Conservation (phyloP, 352 stramenopile species). For the Pythium phragmiticola region DNA sequence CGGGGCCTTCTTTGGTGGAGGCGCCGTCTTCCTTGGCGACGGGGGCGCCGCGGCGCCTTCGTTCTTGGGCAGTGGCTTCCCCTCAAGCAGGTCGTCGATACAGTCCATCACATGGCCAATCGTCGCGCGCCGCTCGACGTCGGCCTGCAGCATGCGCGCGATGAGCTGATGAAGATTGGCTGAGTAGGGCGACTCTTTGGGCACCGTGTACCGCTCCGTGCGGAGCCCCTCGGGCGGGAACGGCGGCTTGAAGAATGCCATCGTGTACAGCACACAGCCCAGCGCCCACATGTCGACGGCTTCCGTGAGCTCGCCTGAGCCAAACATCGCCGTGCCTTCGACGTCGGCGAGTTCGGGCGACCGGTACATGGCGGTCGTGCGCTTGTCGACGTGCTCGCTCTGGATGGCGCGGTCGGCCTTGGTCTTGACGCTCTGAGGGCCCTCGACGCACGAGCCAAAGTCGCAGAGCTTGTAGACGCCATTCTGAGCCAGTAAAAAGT, state of each 20-base stretch:
- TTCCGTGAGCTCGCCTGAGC: constrained; percentile 89
- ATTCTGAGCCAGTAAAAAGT: constrained; percentile 92
- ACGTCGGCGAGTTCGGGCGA: constrained; percentile 97
- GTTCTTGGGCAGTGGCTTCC: constrained; percentile 29
- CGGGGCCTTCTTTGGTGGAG: constrained; percentile 14
- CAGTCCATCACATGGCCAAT: constrained; percentile 93
- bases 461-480: constrained; percentile 95
- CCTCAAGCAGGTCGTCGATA: constrained; percentile 63
- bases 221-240: constrained; percentile 95
- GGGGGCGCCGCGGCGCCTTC: constrained; percentile 11
- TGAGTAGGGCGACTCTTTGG: constrained; percentile 89
- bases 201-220: constrained; percentile 93
- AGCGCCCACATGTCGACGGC: constrained; percentile 93
- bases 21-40: constrained; percentile 28
- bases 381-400: constrained; percentile 94
- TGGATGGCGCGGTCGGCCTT: constrained; percentile 85
- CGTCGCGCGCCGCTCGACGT: constrained; percentile 88
- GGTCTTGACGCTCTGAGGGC: constrained; percentile 70
- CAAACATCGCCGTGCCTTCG: constrained; percentile 89
- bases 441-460: constrained; percentile 92
- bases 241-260: constrained; percentile 95
- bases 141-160: constrained; percentile 88
- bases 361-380: constrained; percentile 97
- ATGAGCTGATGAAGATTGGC: constrained; percentile 87
- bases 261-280: constrained; percentile 95